Evolutionary conservation across 2,329 filamentous ascomycete genomes (phyloP).

Genomic region (Endothia cerciana): DNA sequence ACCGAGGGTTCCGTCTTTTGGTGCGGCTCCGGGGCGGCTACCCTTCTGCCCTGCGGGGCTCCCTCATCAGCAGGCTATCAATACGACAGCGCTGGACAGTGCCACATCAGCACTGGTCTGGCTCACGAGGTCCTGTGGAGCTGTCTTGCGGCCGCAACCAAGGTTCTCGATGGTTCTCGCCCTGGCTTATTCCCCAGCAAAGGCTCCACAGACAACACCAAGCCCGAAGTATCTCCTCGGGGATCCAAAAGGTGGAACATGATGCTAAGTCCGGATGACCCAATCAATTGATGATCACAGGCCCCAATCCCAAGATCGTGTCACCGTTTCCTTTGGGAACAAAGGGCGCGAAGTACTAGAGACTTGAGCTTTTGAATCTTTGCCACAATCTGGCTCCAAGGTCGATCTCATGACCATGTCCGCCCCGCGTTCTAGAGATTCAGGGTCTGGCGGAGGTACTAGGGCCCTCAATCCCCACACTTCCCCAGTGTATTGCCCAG

Average conservation of each 20-base stretch:
- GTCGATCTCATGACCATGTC: not conserved
- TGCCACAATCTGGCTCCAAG: not conserved
- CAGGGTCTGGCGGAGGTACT: not conserved
- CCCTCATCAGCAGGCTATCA: not conserved
- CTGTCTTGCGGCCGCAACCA: too few species aligned
- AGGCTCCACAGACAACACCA: too few species aligned
- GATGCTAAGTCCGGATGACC: not conserved
- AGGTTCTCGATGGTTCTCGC: not conserved
- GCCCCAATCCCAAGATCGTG: not conserved
- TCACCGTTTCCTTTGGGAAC: not conserved
- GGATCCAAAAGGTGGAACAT: not conserved
- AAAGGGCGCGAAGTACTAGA: not conserved
- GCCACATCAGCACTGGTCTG: conserved; percentile 6
- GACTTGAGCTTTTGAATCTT: not conserved
- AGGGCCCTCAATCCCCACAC: not conserved
- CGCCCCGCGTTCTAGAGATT: not conserved
- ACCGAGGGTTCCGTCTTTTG: not conserved
- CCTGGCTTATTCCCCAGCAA: not conserved
- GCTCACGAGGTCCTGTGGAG: not conserved
- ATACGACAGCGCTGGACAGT: not conserved
- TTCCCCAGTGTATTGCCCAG: not conserved
- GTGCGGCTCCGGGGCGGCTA: not conserved
- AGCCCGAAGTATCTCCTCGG: too few species aligned
- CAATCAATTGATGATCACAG: not conserved
- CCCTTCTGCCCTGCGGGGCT: not conserved